Evolutionary conservation across 1,284 basidiomycete genomes (phyloP).

Genomic region (Ceratobasidium sp.): DNA sequence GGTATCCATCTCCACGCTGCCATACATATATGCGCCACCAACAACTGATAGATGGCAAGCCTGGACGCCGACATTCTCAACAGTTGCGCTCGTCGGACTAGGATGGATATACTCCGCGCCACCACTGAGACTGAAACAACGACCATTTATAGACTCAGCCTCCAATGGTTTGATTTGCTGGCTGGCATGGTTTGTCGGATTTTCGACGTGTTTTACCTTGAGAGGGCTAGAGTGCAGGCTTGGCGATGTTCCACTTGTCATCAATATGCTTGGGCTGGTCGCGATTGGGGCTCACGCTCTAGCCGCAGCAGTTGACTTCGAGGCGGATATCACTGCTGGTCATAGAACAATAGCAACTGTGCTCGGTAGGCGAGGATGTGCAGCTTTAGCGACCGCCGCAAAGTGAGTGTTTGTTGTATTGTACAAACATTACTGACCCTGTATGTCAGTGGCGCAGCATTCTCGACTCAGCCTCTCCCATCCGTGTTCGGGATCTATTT

Average conservation of each 20-base stretch:
- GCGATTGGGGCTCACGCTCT: slow-evolving; percentile 52
- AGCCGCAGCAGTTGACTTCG: slow-evolving; percentile 52
- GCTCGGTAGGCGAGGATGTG: slow-evolving; percentile 46
- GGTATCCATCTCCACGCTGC: slow-evolving; percentile 44
- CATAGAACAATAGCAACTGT: slow-evolving; percentile 52
- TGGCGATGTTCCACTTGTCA: slow-evolving; percentile 42
- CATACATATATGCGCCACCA: background rate
- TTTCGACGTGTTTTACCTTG: slow-evolving; percentile 40
- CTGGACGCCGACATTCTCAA: slow-evolving; percentile 16
- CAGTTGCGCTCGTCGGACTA: slow-evolving; percentile 48
- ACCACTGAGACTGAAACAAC: slow-evolving; percentile 52
- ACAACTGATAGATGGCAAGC: background rate
- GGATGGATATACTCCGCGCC: slow-evolving; percentile 53
- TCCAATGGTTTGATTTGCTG: slow-evolving; percentile 53
- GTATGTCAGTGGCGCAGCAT: background rate
- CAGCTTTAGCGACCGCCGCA: background rate
- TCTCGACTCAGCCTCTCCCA: background rate
- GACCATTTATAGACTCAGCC: slow-evolving; percentile 52
- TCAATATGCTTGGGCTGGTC: slow-evolving; percentile 50
- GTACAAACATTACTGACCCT: background rate
- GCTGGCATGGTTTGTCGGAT: slow-evolving; percentile 52
- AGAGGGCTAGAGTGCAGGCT: background rate
- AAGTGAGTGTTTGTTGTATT: slow-evolving; percentile 2
- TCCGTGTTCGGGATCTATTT: slow-evolving; percentile 29
- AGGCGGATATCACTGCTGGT: slow-evolving; percentile 51